Conservation (phyloP, 2,329 filamentous ascomycete genomes). For the Aspergillus ochraceoroseus region DNA sequence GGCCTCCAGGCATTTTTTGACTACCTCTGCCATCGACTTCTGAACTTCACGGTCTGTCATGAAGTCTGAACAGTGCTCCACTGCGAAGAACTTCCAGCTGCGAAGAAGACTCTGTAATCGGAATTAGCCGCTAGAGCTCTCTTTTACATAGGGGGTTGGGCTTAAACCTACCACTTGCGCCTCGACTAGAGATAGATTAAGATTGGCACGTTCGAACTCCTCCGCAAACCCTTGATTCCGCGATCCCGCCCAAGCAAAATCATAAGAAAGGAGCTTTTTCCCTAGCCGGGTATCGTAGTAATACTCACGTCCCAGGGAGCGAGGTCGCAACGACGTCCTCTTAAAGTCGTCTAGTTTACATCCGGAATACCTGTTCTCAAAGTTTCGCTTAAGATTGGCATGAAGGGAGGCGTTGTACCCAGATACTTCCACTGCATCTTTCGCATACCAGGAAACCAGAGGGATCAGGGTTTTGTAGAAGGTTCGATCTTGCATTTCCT, state of each 20-base stretch:
- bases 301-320: conserved; percentile 67
- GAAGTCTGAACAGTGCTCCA: conserved; percentile 70
- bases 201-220: conserved; percentile 81
- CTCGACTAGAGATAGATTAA: conserved; percentile 86
- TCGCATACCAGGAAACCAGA: conserved; percentile 72
- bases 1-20: conserved; percentile 69
- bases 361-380: conserved; percentile 69
- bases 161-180: conserved; percentile 67
- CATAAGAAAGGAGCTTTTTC: conserved; percentile 68
- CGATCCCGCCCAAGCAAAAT: conserved; percentile 68
- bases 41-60: conserved; percentile 54
- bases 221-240: conserved; percentile 68
- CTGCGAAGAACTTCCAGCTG: conserved; percentile 81
- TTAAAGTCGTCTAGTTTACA: conserved; percentile 75
- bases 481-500: conserved; percentile 64
- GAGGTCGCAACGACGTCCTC: conserved; percentile 61
- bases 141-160: neutral
- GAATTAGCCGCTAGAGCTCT: conserved; percentile 26
- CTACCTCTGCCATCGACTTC: conserved; percentile 67
- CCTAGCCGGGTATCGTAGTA: conserved; percentile 80
- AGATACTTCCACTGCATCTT: conserved; percentile 71
- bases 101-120: conserved; percentile 65
- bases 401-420: conserved; percentile 86
- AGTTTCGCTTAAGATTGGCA: conserved; percentile 76
- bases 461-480: conserved; percentile 68